phyloP scores from a whole-genome alignment of 225 moss, liverwort and hornwort species.

The Bryoerythrophyllum caledonicum region DNA sequence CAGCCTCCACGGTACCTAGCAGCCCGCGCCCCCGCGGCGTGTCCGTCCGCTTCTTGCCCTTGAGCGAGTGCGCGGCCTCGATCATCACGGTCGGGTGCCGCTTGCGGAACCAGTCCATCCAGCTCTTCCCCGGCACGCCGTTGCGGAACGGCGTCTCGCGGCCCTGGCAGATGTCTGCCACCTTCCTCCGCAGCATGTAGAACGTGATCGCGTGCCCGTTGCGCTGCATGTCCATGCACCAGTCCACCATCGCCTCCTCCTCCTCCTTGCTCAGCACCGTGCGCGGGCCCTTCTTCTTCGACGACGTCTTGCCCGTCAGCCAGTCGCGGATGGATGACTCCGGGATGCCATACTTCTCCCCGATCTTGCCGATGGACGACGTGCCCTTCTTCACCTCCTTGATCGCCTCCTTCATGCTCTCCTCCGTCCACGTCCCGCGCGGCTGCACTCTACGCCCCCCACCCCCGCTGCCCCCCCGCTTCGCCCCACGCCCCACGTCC shows the following conservation, averaged over 20 bases:
- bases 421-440: constrained; percentile 65
- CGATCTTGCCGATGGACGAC: constrained; percentile 64
- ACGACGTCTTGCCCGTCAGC: constrained; percentile 64
- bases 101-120: constrained; percentile 76
- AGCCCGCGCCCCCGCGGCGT: constrained; percentile 42
- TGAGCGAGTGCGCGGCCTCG: constrained; percentile 60
- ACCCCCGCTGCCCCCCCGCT: constrained; percentile 39
- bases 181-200: constrained; percentile 61
- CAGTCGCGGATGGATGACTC: constrained; percentile 69
- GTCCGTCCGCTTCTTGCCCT: constrained; percentile 62
- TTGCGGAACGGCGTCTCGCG: constrained; percentile 63
- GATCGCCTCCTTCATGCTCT: constrained; percentile 65
- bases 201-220: constrained; percentile 57
- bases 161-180: constrained; percentile 64
- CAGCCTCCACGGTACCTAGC: constrained; percentile 24
- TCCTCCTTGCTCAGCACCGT: constrained; percentile 63
- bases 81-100: constrained; percentile 63
- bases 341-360: constrained; percentile 69
- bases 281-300: constrained; percentile 64
- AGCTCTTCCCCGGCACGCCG: constrained; percentile 66
- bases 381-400: constrained; percentile 66
- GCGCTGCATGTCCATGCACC: constrained; percentile 67
- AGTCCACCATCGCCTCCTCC: constrained; percentile 58
- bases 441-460: constrained; percentile 44
- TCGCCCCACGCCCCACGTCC: constrained; percentile 32